Conservation (phyloP, 2,329 filamentous ascomycete genomes). For the Trichoderma asperellum region DNA sequence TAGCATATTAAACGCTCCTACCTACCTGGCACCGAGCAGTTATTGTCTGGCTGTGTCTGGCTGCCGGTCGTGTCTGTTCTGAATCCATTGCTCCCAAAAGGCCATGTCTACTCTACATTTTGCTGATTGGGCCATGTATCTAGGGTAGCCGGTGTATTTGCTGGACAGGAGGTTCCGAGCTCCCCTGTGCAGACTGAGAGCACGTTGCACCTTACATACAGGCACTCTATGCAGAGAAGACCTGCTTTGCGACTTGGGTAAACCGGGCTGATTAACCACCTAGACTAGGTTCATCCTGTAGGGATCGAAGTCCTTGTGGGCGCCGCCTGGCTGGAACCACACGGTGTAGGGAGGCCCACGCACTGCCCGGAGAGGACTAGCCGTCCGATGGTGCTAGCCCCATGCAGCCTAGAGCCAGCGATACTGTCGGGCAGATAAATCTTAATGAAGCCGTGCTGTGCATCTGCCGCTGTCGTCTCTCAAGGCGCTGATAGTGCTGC, state of each 20-base stretch:
- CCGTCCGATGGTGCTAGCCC: background rate
- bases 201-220: background rate
- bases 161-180: background rate
- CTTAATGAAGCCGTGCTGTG: slow-evolving; percentile 1
- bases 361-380: slow-evolving; percentile 10
- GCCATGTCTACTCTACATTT: background rate
- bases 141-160: background rate
- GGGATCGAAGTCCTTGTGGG: background rate
- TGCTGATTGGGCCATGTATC: background rate
- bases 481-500: background rate
- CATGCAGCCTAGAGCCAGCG: background rate
- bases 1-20: background rate
- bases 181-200: background rate
- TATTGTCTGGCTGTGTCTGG: background rate
- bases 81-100: background rate
- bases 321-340: slow-evolving; percentile 16
- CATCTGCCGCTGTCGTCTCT: slow-evolving; percentile 21
- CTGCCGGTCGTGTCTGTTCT: background rate
- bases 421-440: background rate
- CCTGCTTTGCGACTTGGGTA: background rate
- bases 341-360: slow-evolving; percentile 13
- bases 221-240: background rate
- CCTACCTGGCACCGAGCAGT: no score
- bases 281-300: background rate
- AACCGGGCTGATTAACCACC: background rate